Conservation (phyloP, 371 early-diverging fungal species). For the Aphelidium insulamus region DNA sequence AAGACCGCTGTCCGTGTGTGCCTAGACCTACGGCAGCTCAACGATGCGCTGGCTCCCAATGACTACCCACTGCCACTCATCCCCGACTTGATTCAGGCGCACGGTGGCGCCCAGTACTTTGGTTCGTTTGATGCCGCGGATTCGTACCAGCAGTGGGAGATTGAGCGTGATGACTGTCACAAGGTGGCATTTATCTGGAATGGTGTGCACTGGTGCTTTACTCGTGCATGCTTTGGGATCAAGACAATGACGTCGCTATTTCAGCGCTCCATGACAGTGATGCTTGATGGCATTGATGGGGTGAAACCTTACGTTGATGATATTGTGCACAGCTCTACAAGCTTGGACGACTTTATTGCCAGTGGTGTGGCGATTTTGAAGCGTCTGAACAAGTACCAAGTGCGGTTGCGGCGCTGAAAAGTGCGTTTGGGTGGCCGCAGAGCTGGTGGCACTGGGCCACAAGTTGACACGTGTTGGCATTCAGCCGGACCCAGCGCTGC, state of each 20-base stretch:
- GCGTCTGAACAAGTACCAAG: too few species aligned
- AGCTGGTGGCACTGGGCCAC: too few species aligned
- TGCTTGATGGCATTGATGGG: background rate
- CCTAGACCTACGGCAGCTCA: background rate
- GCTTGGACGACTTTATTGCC: too few species aligned
- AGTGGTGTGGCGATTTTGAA: too few species aligned
- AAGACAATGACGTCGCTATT: background rate
- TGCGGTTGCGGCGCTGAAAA: too few species aligned
- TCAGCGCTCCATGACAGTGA: background rate
- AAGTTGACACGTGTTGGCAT: too few species aligned
- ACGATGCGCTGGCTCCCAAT: background rate
- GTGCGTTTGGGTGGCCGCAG: too few species aligned
- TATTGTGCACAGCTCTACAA: too few species aligned
- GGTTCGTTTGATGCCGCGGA: background rate
- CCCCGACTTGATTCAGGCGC: background rate
- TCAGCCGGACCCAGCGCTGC: too few species aligned
- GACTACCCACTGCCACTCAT: conserved; percentile 1
- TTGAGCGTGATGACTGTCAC: background rate
- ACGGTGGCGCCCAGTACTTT: too few species aligned
- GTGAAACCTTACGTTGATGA: background rate
- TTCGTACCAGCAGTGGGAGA: background rate
- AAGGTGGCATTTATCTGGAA: background rate
- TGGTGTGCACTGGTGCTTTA: background rate
- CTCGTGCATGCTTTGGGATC: background rate
- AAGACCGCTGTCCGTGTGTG: background rate